Conservation (phyloP, 805 yeast species). For the Clavispora carvajalis region DNA sequence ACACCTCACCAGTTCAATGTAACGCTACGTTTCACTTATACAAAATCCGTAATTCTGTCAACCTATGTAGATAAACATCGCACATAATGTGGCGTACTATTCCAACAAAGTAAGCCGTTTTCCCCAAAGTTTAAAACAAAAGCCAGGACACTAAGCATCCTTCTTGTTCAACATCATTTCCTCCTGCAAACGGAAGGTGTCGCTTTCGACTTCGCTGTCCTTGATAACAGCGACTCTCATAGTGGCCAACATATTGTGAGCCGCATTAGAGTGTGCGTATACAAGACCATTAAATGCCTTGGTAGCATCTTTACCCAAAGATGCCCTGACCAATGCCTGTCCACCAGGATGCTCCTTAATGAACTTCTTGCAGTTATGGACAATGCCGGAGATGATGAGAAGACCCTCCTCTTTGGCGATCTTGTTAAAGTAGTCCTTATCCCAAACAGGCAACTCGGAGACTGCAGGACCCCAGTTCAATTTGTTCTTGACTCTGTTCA, state of each 20-base stretch:
- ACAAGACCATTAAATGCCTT: slow-evolving; percentile 84
- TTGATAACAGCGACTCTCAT: slow-evolving; percentile 78
- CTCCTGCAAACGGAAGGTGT: slow-evolving; percentile 51
- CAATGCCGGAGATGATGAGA: slow-evolving; percentile 71
- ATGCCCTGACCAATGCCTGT: slow-evolving; percentile 61
- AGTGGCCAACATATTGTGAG: slow-evolving; percentile 74
- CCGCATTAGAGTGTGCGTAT: slow-evolving; percentile 80
- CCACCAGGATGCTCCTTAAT: slow-evolving; percentile 85
- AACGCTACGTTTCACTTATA: too few relatives aligned
- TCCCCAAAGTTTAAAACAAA: background rate
- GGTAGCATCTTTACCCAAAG: slow-evolving; percentile 78
- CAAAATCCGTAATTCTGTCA: background rate
- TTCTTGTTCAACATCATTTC: slow-evolving; percentile 33
- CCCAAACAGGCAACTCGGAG: slow-evolving; percentile 68
- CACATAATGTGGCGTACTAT: background rate
- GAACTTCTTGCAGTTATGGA: slow-evolving; percentile 67
- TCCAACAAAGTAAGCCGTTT: background rate
- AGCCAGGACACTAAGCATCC: slow-evolving; percentile 13
- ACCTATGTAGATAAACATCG: background rate
- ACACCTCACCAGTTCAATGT: background rate
- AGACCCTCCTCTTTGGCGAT: slow-evolving; percentile 52
- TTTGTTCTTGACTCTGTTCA: slow-evolving; percentile 55
- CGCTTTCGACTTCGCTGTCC: slow-evolving; percentile 54
- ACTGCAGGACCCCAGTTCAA: slow-evolving; percentile 75
- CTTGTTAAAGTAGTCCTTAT: slow-evolving; percentile 52